Percentiles rank a stretch among this genome's conserved stretches.
Conservation (phyloP, 257 asterid species). For the Sherardia arvensis region DNA sequence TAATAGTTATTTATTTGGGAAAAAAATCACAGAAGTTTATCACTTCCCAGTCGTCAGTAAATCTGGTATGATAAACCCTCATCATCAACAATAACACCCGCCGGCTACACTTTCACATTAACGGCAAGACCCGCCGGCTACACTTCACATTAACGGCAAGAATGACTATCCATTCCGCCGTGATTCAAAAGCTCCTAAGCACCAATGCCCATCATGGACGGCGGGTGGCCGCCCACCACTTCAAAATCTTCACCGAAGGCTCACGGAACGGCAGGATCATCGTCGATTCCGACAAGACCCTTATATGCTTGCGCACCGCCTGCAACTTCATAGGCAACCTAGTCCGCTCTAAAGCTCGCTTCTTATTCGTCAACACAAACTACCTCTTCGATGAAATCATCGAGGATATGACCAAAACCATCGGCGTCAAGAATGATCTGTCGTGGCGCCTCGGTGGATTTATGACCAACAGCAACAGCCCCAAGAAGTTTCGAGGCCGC, state of each 20-base stretch:
- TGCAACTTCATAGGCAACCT: conserved; percentile 77
- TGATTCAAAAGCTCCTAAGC: conserved; percentile 76
- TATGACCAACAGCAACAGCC: conserved; percentile 79
- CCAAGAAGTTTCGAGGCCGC: conserved; percentile 70
- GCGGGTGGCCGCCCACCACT: conserved; percentile 77
- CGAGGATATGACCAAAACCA: conserved; percentile 48
- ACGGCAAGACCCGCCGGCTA: neutral
- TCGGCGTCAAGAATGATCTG: conserved; percentile 58
- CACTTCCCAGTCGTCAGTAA: neutral
- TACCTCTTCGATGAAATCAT: conserved; percentile 73
- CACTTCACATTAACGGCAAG: neutral
- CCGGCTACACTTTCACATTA: neutral
- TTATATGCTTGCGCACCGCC: conserved; percentile 84
- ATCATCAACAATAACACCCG: neutral
- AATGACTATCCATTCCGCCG: conserved; percentile 77
- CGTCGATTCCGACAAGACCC: conserved; percentile 75
- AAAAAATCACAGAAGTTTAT: too few relatives aligned
- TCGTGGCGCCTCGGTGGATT: conserved; percentile 98
- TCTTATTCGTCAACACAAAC: conserved; percentile 86
- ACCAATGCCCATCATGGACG: conserved; percentile 87
- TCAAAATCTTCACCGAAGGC: conserved; percentile 80
- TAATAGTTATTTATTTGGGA: too few relatives aligned
- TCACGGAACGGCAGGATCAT: conserved; percentile 61
- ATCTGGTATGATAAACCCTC: neutral
- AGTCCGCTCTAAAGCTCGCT: conserved; percentile 52